Conservation (phyloP, 305 asterid genomes). For the Solanum hybrid region DNA sequence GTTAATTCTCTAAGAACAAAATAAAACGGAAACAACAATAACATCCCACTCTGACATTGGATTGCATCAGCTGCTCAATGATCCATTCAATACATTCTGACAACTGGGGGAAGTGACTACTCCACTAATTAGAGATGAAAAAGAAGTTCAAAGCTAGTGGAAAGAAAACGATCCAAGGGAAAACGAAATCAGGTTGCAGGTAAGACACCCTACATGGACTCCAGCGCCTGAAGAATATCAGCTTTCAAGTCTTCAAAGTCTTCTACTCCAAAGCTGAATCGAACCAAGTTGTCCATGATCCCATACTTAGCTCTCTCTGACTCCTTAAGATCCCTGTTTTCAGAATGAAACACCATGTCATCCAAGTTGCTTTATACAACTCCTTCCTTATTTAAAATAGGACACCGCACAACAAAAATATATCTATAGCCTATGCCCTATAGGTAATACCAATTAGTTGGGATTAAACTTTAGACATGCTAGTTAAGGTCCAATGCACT, state of each 20-base stretch:
- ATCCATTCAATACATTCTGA: neutral
- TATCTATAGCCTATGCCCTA: neutral
- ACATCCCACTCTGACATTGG: neutral
- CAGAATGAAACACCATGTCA: neutral
- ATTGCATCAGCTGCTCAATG: neutral
- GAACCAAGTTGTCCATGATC: constrained; percentile 85
- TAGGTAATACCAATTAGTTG: neutral
- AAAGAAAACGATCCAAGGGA: neutral
- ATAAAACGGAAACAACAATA: neutral
- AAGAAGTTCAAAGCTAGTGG: neutral
- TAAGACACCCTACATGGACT: constrained; percentile 42
- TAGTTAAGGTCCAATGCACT: neutral
- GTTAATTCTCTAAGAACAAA: neutral
- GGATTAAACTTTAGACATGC: neutral
- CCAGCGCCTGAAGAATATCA: constrained; percentile 90
- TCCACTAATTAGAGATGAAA: neutral
- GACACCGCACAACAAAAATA: neutral
- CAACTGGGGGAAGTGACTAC: neutral
- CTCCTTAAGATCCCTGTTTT: constrained; percentile 59
- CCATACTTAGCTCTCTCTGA: constrained; percentile 67
- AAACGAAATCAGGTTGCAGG: constrained; percentile 9
- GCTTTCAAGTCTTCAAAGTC: constrained; percentile 76
- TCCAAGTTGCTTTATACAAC: neutral
- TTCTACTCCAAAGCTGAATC: constrained; percentile 97
- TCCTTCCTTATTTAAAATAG: neutral